Evolutionary conservation across 192 early-diverging fungal genomes (phyloP).

Genomic region (Podila minutissima): DNA sequence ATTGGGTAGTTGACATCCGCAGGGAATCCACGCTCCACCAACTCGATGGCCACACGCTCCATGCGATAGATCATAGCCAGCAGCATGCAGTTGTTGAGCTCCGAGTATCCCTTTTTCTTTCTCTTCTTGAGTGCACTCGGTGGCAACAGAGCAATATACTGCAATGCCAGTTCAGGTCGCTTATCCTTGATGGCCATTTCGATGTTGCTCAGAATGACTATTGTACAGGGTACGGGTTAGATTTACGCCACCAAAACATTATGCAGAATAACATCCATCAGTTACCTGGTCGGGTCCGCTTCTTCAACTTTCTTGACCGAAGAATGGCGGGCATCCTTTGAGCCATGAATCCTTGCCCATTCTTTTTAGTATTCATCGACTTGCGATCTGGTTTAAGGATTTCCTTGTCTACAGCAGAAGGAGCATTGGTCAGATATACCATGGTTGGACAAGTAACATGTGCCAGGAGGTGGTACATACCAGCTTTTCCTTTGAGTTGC

Average conservation of each 20-base stretch:
- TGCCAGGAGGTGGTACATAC: neutral
- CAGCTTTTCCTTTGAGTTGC: constrained; percentile 53
- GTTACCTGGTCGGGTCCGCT: constrained; percentile 42
- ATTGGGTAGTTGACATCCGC: constrained; percentile 54
- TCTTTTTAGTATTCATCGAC: constrained; percentile 30
- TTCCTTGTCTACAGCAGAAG: constrained; percentile 31
- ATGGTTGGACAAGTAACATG: neutral
- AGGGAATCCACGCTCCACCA: constrained; percentile 54
- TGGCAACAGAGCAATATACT: constrained; percentile 43
- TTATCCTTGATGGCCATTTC: constrained; percentile 54
- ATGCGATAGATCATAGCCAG: constrained; percentile 54
- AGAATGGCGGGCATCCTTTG: constrained; percentile 36
- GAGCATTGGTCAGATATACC: neutral
- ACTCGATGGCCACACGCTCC: constrained; percentile 50
- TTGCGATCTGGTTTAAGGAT: constrained; percentile 43
- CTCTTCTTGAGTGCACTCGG: constrained; percentile 53
- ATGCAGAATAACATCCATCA: neutral
- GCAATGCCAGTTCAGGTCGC: constrained; percentile 46
- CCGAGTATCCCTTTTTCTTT: constrained; percentile 50
- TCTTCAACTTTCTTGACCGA: constrained; percentile 41
- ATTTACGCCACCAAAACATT: too few species aligned
- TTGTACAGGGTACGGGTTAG: too few species aligned
- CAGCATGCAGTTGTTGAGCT: constrained; percentile 51
- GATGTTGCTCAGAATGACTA: constrained; percentile 55
- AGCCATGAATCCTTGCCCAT: constrained; percentile 39